phyloP scores from a whole-genome alignment of 2,329 filamentous ascomycete species.

The Lojkania enalia region DNA sequence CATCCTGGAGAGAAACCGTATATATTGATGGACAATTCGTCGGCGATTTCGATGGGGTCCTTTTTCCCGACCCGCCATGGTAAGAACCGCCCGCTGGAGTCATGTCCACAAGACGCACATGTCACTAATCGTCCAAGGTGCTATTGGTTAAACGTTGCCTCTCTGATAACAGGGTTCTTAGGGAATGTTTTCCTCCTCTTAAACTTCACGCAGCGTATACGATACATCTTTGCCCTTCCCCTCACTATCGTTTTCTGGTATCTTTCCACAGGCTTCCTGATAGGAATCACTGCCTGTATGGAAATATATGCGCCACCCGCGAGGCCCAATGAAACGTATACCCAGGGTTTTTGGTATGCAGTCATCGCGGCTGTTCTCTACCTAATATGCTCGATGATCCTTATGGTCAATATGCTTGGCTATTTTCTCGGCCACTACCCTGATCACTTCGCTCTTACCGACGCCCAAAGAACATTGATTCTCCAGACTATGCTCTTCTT shows the following conservation, averaged over 20 bases:
- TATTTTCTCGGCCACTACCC: slow-evolving; percentile 75
- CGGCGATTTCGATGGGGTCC: slow-evolving; percentile 59
- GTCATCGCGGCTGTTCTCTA: slow-evolving; percentile 80
- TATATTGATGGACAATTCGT: slow-evolving; percentile 52
- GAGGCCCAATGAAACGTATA: slow-evolving; percentile 60
- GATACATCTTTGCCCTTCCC: slow-evolving; percentile 81
- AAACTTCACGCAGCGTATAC: slow-evolving; percentile 80
- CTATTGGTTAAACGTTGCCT: slow-evolving; percentile 74
- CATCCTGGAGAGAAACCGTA: slow-evolving; percentile 66
- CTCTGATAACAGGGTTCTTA: slow-evolving; percentile 72
- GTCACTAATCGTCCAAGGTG: slow-evolving; percentile 59
- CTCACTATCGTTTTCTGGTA: slow-evolving; percentile 83
- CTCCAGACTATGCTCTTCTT: slow-evolving; percentile 87
- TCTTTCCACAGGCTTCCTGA: slow-evolving; percentile 63
- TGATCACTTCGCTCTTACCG: slow-evolving; percentile 76
- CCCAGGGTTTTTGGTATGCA: slow-evolving; percentile 86
- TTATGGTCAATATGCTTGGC: slow-evolving; percentile 78
- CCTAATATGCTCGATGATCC: slow-evolving; percentile 73
- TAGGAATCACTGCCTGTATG: slow-evolving; percentile 68
- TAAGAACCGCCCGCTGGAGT: slow-evolving; percentile 44
- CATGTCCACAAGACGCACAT: not conserved
- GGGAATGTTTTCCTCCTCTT: slow-evolving; percentile 82
- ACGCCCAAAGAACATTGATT: slow-evolving; percentile 84
- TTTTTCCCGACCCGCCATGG: slow-evolving; percentile 72
- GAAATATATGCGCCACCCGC: slow-evolving; percentile 61